Evolutionary conservation across 2,329 filamentous ascomycete species (phyloP), one percentile per base, ranked within the genome.

Genomic region (Nakataea oryzae): DNA sequence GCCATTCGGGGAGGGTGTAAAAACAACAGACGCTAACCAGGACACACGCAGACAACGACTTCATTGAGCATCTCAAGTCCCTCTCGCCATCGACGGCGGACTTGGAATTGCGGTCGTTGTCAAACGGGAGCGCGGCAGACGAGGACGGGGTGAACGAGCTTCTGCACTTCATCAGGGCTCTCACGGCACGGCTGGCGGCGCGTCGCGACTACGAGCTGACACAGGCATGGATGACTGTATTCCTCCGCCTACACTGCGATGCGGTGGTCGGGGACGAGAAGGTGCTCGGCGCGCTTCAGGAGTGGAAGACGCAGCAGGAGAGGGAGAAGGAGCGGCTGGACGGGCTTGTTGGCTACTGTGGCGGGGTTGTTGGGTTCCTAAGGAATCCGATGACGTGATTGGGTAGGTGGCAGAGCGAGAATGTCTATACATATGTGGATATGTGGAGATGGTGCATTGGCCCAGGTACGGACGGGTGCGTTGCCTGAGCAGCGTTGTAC

Each of bases 151-250:
- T 57, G 13, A 85, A 88, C 63, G 95, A 97, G 74, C 77, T 96
- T 24, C 78, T 87, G 0, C 81, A 86, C 61, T 99, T 99, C 71
- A 86, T 97, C 60, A 74, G 78, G n/a, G 92, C 92, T 1, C 75
- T 99, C 62, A 96, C 90, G 0, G 80, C 78, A 61, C 81, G 89
- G 14, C 77, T 97, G 61, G 75, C 78, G 56, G 79, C 84, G 60
- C 86, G 87, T 66, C 84, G 84, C 58, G 95, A 97, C 73, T 99
- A 96, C 74, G 95, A 99, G 75, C 81, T 99, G 54, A 89, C 91
- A 21, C 93, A 97, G 74, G 91, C 92, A 0, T 99, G 95, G 93
- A 97, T 99, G 92, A 87, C 89, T 2, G 93, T 97, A 1, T 96
- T 97, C 70, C 73, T 99, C 63, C 84, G 87, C 58, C 77, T 96